Evolutionary conservation across 805 yeast species (phyloP), one percentile per base, ranked within the genome.

Genomic region (Wickerhamomyces tratensis): DNA sequence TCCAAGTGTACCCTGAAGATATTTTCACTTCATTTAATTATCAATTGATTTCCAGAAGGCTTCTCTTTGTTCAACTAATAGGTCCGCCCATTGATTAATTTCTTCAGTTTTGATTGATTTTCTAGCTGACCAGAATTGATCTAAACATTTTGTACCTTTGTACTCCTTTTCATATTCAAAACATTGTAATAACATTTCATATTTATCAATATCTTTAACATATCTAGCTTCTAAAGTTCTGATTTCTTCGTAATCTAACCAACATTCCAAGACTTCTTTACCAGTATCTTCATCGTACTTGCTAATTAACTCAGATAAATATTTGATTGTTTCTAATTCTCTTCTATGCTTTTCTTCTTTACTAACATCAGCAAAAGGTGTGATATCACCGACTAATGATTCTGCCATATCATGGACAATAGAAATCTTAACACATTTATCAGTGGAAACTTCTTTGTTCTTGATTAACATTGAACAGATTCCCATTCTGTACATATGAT

Each of bases 401-500:
- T 91, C 98, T 10, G 98, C 96, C 53, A 91, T 84, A 61, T 91
- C 98, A 67, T 91, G 98, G 31, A 88, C 79, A 36, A 88, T 67
- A 1, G 96, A 88, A 42, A 91, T 88, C 62, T 84, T 82, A 40
- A 80, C 82, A 67, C 96, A 87, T 51, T 76, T 76, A 46, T 74
- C 71, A 26, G 74, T 67, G 61, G 85, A 78, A 31, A 84, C 68
- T 2, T 67, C 62, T n/a, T 62, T 61, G 40, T 71, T 63, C 29
- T 65, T 62, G 37, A 86, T 71, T 25, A 87, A 61, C 82, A 88
- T 76, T 25, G 91, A 70, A 37, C 87, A 77, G 20, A 89, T 67
- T 6, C 87, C 78, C 96, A 91, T 89, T 44, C 98, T 71, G 59
- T 91, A 89, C 96, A 89, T 89, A 61, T 91, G 97, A 62, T 89